Conservation (phyloP, 805 yeast species). For the Nakazawaea wyomingensis region DNA sequence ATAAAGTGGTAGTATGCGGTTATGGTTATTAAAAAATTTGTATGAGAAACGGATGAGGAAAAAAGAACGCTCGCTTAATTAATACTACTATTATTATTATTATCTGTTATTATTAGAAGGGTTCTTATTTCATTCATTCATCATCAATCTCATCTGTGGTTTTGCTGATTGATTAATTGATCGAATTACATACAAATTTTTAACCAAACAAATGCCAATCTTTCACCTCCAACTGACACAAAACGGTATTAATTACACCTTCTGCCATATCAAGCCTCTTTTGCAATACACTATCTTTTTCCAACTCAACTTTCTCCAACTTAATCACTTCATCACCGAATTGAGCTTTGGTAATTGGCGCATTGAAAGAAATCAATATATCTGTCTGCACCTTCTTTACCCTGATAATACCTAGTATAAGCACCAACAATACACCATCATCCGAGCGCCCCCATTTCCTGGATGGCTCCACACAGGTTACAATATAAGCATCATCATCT, state of each 20-base stretch:
- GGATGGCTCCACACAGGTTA: constrained; percentile 37
- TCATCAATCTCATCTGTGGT: too few species aligned
- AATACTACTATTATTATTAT: too few species aligned
- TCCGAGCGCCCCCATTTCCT: constrained; percentile 47
- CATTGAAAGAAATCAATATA: constrained; percentile 52
- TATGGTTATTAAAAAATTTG: too few species aligned
- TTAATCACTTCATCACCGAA: constrained; percentile 23
- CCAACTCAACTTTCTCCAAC: constrained; percentile 9
- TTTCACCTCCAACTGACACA: constrained; percentile 30
- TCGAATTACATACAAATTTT: too few species aligned
- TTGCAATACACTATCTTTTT: constrained; percentile 18
- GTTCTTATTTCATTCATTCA: too few species aligned
- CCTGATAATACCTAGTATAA: constrained; percentile 55
- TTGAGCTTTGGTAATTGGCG: constrained; percentile 38
- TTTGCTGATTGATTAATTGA: too few species aligned
- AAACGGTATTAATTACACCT: constrained; percentile 19
- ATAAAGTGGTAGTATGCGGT: too few species aligned
- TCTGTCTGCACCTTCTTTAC: constrained; percentile 51
- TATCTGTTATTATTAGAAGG: too few species aligned
- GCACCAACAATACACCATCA: constrained; percentile 29
- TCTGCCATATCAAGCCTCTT: constrained; percentile 25
- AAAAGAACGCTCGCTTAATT: too few species aligned
- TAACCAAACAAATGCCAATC: constrained; percentile 43
- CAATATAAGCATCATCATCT: constrained; percentile 24
- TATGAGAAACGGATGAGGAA: too few species aligned